Evolutionary conservation across 2,329 filamentous ascomycete species (phyloP).

Genomic region (Penicillium sp.): DNA sequence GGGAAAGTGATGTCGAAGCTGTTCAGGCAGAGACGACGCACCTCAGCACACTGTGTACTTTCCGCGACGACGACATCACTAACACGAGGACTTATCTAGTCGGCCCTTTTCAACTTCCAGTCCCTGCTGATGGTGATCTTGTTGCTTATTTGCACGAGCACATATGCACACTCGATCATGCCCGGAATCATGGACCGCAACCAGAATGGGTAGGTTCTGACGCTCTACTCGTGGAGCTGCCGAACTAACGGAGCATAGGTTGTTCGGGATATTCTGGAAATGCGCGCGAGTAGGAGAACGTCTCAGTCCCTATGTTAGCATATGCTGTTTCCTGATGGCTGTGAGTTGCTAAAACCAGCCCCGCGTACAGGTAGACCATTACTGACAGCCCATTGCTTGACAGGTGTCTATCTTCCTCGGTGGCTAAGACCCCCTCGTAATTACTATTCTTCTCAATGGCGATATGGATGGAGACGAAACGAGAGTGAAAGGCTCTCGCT

Average conservation of each 20-base stretch:
- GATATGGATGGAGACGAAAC: neutral
- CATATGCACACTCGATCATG: constrained; percentile 88
- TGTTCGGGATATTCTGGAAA: constrained; percentile 93
- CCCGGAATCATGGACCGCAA: constrained; percentile 88
- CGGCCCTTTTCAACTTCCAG: constrained; percentile 98
- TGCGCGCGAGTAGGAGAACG: constrained; percentile 88
- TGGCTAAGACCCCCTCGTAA: constrained; percentile 20
- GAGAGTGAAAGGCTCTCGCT: neutral
- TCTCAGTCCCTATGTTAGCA: constrained; percentile 89
- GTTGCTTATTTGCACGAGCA: constrained; percentile 91
- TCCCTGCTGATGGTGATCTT: constrained; percentile 92
- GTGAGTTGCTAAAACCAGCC: constrained; percentile 51
- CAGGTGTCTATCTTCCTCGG: constrained; percentile 41
- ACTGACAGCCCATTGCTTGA: neutral
- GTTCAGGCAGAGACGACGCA: neutral
- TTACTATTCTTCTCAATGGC: neutral
- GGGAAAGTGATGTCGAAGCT: neutral
- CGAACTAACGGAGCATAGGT: constrained; percentile 43
- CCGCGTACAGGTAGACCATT: neutral
- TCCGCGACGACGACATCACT: constrained; percentile 8
- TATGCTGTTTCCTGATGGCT: constrained; percentile 92
- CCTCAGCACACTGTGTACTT: constrained; percentile 3
- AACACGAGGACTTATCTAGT: constrained; percentile 51
- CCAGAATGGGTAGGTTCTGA: constrained; percentile 72
- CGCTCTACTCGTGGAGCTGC: neutral